These are phyloP conservation scores for Sporisorium graminicola DNA, from an alignment of 1,284 basidiomycete genomes.

Conservation along the genomic window DNA sequence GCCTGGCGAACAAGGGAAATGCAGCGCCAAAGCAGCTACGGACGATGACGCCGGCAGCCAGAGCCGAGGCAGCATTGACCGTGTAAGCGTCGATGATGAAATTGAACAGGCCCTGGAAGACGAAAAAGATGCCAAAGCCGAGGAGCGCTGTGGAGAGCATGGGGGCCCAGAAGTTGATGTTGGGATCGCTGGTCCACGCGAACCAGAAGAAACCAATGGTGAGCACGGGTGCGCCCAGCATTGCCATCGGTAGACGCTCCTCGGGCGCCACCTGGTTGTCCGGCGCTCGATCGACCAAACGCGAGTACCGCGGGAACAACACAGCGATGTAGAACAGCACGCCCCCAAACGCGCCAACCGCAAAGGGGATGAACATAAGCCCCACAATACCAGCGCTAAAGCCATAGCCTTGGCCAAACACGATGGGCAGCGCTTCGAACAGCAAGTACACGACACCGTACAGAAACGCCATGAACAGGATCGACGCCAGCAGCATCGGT, in stretches of 20 bases:
- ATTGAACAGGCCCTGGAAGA: slow-evolving; percentile 73
- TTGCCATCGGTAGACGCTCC: slow-evolving; percentile 47
- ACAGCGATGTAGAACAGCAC: slow-evolving; percentile 36
- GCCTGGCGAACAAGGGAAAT: slow-evolving; percentile 72
- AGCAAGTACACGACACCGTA: slow-evolving; percentile 71
- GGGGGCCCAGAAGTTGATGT: slow-evolving; percentile 70
- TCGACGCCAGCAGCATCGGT: slow-evolving; percentile 80
- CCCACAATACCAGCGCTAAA: slow-evolving; percentile 58
- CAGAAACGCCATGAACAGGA: slow-evolving; percentile 81
- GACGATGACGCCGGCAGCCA: slow-evolving; percentile 78
- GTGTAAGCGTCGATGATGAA: slow-evolving; percentile 73
- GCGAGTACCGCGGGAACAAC: slow-evolving; percentile 51
- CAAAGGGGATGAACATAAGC: slow-evolving; percentile 66
- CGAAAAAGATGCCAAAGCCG: slow-evolving; percentile 72
- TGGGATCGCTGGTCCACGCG: slow-evolving; percentile 44
- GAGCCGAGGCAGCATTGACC: slow-evolving; percentile 72
- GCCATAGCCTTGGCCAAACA: slow-evolving; percentile 60
- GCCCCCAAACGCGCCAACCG: slow-evolving; percentile 46
- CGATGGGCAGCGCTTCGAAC: slow-evolving; percentile 65
- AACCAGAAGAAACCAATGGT: slow-evolving; percentile 70
- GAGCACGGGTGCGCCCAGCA: slow-evolving; percentile 66
- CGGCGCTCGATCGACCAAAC: slow-evolving; percentile 21
- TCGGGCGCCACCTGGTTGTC: slow-evolving; percentile 55
- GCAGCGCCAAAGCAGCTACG: slow-evolving; percentile 76
- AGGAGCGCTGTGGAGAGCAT: slow-evolving; percentile 72